Conservation (phyloP, 2,329 filamentous ascomycete genomes). For the Fusarium circinatum region DNA sequence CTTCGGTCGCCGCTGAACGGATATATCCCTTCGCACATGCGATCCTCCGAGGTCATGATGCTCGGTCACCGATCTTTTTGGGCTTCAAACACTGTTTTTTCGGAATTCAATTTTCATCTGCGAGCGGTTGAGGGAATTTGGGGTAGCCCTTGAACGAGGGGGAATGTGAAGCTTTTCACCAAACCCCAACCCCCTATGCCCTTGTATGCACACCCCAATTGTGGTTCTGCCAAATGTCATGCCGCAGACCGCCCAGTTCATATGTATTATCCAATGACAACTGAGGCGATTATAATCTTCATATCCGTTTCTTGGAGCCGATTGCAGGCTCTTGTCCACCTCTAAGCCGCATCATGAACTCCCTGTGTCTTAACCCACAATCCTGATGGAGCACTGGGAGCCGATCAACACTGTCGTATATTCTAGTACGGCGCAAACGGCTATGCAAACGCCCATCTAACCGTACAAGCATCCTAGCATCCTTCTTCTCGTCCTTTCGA, state of each 20-base stretch:
- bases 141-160: constrained; percentile 30
- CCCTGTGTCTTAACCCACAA: background rate
- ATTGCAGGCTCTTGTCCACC: background rate
- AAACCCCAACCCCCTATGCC: constrained; percentile 22
- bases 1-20: constrained; percentile 41
- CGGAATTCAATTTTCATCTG: constrained; percentile 19
- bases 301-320: constrained; percentile 15
- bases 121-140: constrained; percentile 29
- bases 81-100: background rate
- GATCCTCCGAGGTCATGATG: constrained; percentile 33
- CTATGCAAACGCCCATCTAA: background rate
- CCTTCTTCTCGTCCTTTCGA: background rate
- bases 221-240: constrained; percentile 37
- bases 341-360: constrained; percentile 28
- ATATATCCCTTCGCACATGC: constrained; percentile 36
- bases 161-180: constrained; percentile 29
- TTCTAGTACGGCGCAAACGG: background rate
- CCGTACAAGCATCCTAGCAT: background rate
- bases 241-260: constrained; percentile 38
- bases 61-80: constrained; percentile 42
- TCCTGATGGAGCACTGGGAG: background rate
- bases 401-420: background rate
- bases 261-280: constrained; percentile 31
- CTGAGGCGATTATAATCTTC: constrained; percentile 28
- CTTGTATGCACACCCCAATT: constrained; percentile 18